Conservation (phyloP, 345 rosid genomes). For the Heritiera fomes region DNA sequence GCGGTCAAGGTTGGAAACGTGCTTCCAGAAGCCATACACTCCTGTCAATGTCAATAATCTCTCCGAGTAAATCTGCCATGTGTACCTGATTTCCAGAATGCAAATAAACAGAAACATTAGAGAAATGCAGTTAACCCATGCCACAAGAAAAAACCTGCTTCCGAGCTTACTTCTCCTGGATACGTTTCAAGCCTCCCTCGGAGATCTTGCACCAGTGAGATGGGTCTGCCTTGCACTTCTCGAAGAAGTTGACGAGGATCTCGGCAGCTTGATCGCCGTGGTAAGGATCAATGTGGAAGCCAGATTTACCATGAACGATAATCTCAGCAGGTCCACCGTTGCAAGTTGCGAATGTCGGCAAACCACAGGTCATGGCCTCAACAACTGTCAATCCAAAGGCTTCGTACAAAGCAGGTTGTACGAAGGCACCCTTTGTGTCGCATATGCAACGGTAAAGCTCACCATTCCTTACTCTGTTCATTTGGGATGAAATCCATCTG, state of each 20-base stretch:
- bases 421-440: constrained; percentile 62
- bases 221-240: constrained; percentile 65
- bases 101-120: background rate
- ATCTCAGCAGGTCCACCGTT: constrained; percentile 99
- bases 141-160: background rate
- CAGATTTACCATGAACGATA: constrained; percentile 79
- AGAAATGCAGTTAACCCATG: background rate
- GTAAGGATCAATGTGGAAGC: constrained; percentile 90
- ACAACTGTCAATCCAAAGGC: constrained; percentile 74
- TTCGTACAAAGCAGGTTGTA: constrained; percentile 71
- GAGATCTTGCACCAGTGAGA: constrained; percentile 78
- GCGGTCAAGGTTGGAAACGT: constrained; percentile 89
- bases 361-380: constrained; percentile 76
- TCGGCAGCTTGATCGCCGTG: constrained; percentile 83
- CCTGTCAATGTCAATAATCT: constrained; percentile 84
- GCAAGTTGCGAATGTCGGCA: constrained; percentile 78
- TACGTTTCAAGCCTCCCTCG: constrained; percentile 71
- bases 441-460: constrained; percentile 71
- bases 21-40: constrained; percentile 95
- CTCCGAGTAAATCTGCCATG: constrained; percentile 88
- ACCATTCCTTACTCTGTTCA: constrained; percentile 70
- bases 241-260: constrained; percentile 68
- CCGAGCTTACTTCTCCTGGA: constrained; percentile 68
- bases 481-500: constrained; percentile 79
- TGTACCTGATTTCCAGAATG: constrained; percentile 47